These are phyloP conservation scores for Coniochaeta ligniaria DNA, from an alignment of 2,329 filamentous ascomycete genomes.

Conservation along the genomic window DNA sequence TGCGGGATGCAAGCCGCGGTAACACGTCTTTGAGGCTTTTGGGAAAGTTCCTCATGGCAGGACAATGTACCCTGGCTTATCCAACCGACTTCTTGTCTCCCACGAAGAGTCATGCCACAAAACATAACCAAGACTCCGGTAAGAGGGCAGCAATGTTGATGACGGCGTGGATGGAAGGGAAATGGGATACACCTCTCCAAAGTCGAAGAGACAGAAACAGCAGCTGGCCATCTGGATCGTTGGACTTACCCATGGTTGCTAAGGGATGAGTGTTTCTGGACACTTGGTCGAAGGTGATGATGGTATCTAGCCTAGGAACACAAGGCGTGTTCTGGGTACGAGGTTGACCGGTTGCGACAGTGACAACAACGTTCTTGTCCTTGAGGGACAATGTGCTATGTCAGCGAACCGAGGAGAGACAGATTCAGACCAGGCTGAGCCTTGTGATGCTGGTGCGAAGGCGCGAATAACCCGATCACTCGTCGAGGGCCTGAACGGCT, in stretches of 20 bases:
- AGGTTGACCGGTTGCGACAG: not conserved
- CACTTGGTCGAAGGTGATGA: not conserved
- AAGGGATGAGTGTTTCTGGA: not conserved
- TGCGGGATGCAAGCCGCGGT: slow-evolving; percentile 20
- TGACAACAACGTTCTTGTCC: not conserved
- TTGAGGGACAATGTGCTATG: not conserved
- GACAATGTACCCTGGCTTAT: not conserved
- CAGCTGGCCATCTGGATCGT: not conserved
- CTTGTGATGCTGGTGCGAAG: not conserved
- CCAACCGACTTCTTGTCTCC: not conserved
- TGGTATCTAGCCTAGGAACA: not conserved
- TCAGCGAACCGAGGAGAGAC: not conserved
- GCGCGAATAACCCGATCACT: not conserved
- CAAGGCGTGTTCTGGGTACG: not conserved
- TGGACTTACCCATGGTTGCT: slow-evolving; percentile 1
- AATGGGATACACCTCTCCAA: not conserved
- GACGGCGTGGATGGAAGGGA: not conserved
- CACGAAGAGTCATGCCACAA: not conserved
- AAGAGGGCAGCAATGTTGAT: not conserved
- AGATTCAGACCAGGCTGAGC: not conserved
- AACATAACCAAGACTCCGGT: not conserved
- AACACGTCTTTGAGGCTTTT: slow-evolving; percentile 28
- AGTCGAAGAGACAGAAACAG: not conserved
- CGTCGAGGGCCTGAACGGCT: not conserved
- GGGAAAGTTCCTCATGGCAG: slow-evolving; percentile 11